These are phyloP conservation scores for Iris pallida DNA, from an alignment of 116 monocot species.

Conservation along the genomic window DNA sequence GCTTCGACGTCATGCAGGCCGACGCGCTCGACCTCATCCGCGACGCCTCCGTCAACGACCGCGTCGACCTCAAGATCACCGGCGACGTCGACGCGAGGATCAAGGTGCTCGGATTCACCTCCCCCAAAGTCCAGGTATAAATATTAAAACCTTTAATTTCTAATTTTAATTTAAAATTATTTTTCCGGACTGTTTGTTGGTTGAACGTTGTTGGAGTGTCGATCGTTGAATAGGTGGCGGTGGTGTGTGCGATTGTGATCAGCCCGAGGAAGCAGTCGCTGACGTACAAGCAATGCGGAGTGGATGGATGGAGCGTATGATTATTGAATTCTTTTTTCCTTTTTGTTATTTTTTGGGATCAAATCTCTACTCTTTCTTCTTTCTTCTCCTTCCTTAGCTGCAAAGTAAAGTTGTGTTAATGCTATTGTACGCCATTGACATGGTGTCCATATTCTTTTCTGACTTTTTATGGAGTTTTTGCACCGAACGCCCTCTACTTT, in stretches of 20 bases:
- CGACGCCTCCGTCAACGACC: conserved; percentile 68
- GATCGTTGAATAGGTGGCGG: conserved; percentile 49
- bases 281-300: conserved; percentile 77
- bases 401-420: no score
- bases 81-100: conserved; percentile 70
- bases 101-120: conserved; percentile 59
- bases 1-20: conserved; percentile 69
- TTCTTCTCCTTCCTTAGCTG: no score
- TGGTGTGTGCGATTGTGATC: conserved; percentile 72
- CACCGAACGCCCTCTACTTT: no score
- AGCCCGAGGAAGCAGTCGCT: conserved; percentile 70
- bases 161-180: no score
- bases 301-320: conserved; percentile 60
- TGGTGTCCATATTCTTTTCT: no score
- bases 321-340: background rate
- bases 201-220: background rate
- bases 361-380: no score
- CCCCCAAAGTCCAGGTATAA: conserved; percentile 87
- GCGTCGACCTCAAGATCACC: conserved; percentile 72
- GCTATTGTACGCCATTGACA: no score
- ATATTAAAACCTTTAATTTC: no score
- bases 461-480: no score
- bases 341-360: background rate
- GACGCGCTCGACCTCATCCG: conserved; percentile 65
- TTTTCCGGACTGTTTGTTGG: background rate